Evolutionary conservation across 768 basidiomycete species (phyloP).

Genomic region (Suillus weaverae): DNA sequence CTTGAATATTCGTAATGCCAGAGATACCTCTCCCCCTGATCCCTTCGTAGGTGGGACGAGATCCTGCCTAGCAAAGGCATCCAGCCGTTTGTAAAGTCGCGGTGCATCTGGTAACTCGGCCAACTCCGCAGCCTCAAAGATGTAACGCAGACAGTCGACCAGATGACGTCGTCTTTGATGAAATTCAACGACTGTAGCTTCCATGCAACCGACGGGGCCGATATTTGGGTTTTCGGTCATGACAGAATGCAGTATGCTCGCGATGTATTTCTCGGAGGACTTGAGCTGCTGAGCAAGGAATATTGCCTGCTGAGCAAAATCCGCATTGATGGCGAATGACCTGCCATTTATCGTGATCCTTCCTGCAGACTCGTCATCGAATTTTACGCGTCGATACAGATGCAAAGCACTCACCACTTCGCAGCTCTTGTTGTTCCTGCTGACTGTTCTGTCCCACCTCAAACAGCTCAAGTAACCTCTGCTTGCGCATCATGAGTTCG

Average conservation of each 20-base stretch:
- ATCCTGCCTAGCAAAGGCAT: slow-evolving; percentile 54
- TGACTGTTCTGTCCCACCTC: slow-evolving; percentile 61
- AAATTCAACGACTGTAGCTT: slow-evolving; percentile 64
- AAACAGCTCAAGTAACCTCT: slow-evolving; percentile 61
- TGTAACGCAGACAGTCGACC: slow-evolving; percentile 66
- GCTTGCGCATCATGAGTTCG: slow-evolving; percentile 65
- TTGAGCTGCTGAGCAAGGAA: slow-evolving; percentile 81
- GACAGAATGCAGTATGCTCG: slow-evolving; percentile 64
- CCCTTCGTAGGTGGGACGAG: slow-evolving; percentile 44
- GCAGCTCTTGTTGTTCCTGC: slow-evolving; percentile 71
- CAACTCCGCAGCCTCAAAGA: slow-evolving; percentile 62
- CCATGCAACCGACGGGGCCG: slow-evolving; percentile 54
- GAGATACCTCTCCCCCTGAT: slow-evolving; percentile 39
- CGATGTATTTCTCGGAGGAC: slow-evolving; percentile 80
- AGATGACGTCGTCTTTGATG: slow-evolving; percentile 70
- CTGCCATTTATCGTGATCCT: slow-evolving; percentile 63
- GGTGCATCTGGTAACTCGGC: slow-evolving; percentile 46
- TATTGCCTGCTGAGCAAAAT: slow-evolving; percentile 75
- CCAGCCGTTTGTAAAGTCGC: slow-evolving; percentile 51
- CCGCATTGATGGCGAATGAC: slow-evolving; percentile 70
- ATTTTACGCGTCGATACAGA: background rate
- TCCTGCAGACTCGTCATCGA: slow-evolving; percentile 42
- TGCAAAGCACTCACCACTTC: slow-evolving; percentile 48
- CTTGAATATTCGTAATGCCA: slow-evolving; percentile 58
- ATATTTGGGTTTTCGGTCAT: slow-evolving; percentile 68